Conservation (phyloP, 1,284 basidiomycete genomes). For the Uromyces viciae-fabae region DNA sequence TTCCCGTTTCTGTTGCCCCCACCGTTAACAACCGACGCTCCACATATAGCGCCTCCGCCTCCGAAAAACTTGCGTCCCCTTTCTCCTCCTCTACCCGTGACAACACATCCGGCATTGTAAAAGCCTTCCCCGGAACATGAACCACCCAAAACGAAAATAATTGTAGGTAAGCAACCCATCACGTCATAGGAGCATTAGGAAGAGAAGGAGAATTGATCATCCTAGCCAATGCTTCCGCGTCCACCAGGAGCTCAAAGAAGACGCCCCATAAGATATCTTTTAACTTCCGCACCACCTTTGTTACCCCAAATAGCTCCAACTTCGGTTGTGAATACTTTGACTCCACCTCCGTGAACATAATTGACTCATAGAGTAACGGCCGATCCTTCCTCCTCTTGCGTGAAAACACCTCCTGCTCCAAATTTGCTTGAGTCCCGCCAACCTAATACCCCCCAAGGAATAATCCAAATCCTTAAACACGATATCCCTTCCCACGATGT, state of each 20-base stretch:
- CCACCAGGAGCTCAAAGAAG: background rate
- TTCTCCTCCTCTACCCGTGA: too few species aligned
- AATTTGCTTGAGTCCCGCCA: background rate
- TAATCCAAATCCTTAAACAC: slow-evolving; percentile 6
- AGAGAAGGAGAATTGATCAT: background rate
- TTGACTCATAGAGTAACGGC: background rate
- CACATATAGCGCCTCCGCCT: too few species aligned
- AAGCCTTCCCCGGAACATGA: background rate
- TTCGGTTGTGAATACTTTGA: background rate
- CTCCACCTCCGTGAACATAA: background rate
- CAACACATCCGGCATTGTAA: background rate
- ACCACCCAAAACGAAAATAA: background rate
- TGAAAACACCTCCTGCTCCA: background rate
- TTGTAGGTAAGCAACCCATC: background rate
- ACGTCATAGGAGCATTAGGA: slow-evolving; percentile 5
- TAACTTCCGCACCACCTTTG: background rate
- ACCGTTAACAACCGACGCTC: too few species aligned
- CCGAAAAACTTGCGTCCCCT: too few species aligned
- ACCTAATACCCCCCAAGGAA: background rate
- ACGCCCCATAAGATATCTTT: background rate
- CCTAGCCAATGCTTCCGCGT: background rate
- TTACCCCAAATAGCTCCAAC: background rate
- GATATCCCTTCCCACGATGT: background rate
- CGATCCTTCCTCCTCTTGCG: background rate
- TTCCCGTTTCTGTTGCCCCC: too few species aligned